These are phyloP conservation scores for Phytophthora podocarpi DNA, from an alignment of 352 stramenopile species.

Conservation along the genomic window DNA sequence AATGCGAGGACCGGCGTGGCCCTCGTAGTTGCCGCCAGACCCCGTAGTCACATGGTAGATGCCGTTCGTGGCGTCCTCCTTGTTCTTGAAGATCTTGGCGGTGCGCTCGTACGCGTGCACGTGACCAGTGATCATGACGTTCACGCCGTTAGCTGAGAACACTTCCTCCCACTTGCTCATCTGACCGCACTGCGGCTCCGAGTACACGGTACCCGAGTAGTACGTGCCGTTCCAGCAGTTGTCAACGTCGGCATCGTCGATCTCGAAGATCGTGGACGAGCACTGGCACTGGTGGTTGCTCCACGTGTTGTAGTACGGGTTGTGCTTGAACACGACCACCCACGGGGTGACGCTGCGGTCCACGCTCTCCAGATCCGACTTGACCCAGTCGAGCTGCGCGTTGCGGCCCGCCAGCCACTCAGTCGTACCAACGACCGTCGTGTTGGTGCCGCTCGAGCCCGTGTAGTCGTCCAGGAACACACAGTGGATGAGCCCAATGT, in stretches of 20 bases:
- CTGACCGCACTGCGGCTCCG: conserved; percentile 51
- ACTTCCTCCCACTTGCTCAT: conserved; percentile 51
- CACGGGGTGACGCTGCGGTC: conserved; percentile 79
- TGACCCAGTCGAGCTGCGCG: conserved; percentile 58
- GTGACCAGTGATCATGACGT: conserved; percentile 53
- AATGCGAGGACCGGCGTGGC: conserved; percentile 44
- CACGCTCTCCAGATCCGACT: conserved; percentile 60
- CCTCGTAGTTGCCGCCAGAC: conserved; percentile 58
- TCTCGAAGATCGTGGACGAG: conserved; percentile 45
- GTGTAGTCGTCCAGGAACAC: conserved; percentile 74
- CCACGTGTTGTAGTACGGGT: conserved; percentile 73
- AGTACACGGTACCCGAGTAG: conserved; percentile 37
- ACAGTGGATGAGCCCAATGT: conserved; percentile 61
- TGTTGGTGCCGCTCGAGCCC: conserved; percentile 38
- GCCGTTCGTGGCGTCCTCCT: conserved; percentile 39
- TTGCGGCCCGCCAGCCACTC: conserved; percentile 44
- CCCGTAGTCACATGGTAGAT: conserved; percentile 57
- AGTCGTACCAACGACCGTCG: conserved; percentile 43
- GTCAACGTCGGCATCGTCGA: conserved; percentile 33
- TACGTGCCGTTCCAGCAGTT: conserved; percentile 61
- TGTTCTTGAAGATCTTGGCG: conserved; percentile 58
- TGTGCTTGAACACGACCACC: conserved; percentile 82
- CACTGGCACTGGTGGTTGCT: conserved; percentile 60
- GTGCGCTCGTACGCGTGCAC: conserved; percentile 59
- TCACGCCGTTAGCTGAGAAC: conserved; percentile 46